Base-by-base conservation (phyloP, 345 rosid genomes). In the Brassica carinata region DNA sequence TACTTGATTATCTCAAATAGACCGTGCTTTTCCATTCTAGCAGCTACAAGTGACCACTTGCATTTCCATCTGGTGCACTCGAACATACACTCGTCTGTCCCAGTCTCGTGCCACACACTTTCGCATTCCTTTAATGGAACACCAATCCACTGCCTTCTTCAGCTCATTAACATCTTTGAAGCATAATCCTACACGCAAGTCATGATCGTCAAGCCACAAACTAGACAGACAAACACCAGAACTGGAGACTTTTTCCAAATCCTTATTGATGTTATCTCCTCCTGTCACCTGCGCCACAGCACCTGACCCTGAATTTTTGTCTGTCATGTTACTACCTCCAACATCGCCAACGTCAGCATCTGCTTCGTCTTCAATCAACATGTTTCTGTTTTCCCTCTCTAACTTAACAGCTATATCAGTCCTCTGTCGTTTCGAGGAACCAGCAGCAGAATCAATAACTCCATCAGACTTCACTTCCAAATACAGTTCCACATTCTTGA, bases 1-100 rank as follows among this genome's bases (percentile, higher is more conserved):
- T 3, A 75, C 13, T 23, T 67, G 29, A 5, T 34, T 53, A 75
- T 67, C 29, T 55, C 57, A 19, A 75, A 5, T 53, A 34, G 66
- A 19, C 79, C 66, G 1, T 75, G 38, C 3, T 67, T 10, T 75
- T 75, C 72, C 4, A 14, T 67, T 75, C 27, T 55, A 67, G 7
- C 57, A 0, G 72, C 66, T 1, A 0, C 0, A 75, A 74, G 64
- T 2, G 64, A 75, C 72, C 79, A 75, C 0, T 75, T 75, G 79
- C 79, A 75, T 75, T 65, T 75, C 79, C 79, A 53, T 55, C 72
- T 66, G 5, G 55, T 0, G 18, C 66, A 75, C 36, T 75, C 38
- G 67, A 23, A 53, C 2, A 0, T 5, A 34, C 0, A 75, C 7
- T 0, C 0, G 1, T 23, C 57, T 11, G 14, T 67, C 38, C 1